Evolutionary conservation across 106 monocot species (phyloP).

Genomic region (Dactylorhiza incarnata): DNA sequence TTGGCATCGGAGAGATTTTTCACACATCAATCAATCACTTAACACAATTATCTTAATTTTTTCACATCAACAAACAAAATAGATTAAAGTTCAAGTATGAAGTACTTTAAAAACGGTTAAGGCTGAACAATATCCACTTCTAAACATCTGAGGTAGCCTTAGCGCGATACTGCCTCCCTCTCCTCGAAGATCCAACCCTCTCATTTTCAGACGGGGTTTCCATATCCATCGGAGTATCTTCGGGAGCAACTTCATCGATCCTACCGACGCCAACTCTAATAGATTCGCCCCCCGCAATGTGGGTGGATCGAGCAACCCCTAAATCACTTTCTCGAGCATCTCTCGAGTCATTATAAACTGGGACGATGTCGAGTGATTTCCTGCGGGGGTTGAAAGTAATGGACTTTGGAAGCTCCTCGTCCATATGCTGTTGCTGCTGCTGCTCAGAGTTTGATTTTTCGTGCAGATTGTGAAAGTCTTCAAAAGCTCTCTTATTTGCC

Average conservation of each 20-base stretch:
- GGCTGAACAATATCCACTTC: slow-evolving; percentile 1
- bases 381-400: slow-evolving; percentile 69
- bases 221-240: neutral
- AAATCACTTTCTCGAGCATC: neutral
- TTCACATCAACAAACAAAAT: too few relatives aligned
- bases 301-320: neutral
- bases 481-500: slow-evolving; percentile 61
- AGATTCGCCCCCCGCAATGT: slow-evolving; percentile 33
- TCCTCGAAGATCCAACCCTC: slow-evolving; percentile 8
- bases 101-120: neutral
- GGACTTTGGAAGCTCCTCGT: slow-evolving; percentile 47
- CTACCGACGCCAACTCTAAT: slow-evolving; percentile 37
- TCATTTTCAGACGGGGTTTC: neutral
- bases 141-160: slow-evolving; percentile 19
- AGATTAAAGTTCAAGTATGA: neutral
- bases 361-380: slow-evolving; percentile 33
- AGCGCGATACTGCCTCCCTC: slow-evolving; percentile 35
- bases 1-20: too few relatives aligned
- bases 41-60: too few relatives aligned
- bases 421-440: slow-evolving; percentile 13
- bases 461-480: slow-evolving; percentile 55
- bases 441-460: slow-evolving; percentile 23
- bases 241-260: slow-evolving; percentile 56
- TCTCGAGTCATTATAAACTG: slow-evolving; percentile 22
- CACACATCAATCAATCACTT: too few relatives aligned